Percentiles rank a stretch among this genome's conserved stretches.
These are phyloP conservation scores for Leishmania arabica DNA, from an alignment of 208 protist genomes.

Conservation along the genomic window DNA sequence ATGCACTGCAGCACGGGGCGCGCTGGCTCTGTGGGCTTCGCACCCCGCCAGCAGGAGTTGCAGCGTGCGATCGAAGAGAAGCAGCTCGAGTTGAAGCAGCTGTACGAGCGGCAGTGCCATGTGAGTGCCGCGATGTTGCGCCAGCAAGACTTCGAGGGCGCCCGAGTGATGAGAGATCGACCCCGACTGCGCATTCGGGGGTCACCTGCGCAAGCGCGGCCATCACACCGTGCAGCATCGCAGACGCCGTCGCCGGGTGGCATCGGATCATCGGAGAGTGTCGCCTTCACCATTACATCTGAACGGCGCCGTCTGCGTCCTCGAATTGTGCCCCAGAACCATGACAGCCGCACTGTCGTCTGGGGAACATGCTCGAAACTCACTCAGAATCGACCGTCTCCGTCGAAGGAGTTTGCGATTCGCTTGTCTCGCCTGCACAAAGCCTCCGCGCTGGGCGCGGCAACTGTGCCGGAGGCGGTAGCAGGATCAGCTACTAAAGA, in stretches of 20 bases:
- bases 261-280: slow-evolving; percentile 21
- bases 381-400: not conserved
- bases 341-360: not conserved
- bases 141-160: too few relatives aligned
- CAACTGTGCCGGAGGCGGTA: not conserved
- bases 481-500: not conserved
- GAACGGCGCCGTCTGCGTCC: slow-evolving; percentile 6
- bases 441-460: not conserved
- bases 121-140: not conserved
- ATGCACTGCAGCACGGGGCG: not conserved
- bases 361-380: not conserved
- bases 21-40: not conserved
- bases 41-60: slow-evolving; percentile 11
- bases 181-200: slow-evolving; percentile 2
- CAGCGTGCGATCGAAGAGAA: slow-evolving; percentile 29
- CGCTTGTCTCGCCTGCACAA: slow-evolving; percentile 8
- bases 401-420: slow-evolving; percentile 2
- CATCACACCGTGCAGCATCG: not conserved
- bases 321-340: not conserved
- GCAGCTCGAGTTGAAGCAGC: slow-evolving; percentile 19
- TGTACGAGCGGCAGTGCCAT: slow-evolving; percentile 5
- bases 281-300: slow-evolving; percentile 20
- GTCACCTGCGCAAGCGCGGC: not conserved
- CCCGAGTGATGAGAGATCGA: too few relatives aligned
- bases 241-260: not conserved